Evolutionary conservation across 2,329 filamentous ascomycete genomes (phyloP), one percentile per base, ranked within the genome.

Genomic region (Trichophyton rubrum): DNA sequence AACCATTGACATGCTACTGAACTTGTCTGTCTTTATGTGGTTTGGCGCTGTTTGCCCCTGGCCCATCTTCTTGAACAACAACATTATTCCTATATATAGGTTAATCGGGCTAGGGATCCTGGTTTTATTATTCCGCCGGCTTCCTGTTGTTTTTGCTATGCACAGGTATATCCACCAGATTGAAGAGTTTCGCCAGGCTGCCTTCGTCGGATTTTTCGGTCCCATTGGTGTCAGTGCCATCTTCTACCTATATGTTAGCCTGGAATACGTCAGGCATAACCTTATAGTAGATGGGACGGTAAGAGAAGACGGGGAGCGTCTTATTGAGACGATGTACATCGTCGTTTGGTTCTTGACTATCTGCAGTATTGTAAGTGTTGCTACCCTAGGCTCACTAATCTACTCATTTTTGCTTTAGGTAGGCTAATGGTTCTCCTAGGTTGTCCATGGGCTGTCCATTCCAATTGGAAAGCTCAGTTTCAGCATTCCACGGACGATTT

Each of bases 1-100:
- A 0, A 96, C 90, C 0, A 88, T 96, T 53, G 90, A 96, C 71
- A 95, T 96, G 90, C 79, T 96, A 1, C 85, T 96, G 61, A 96
- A 96, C 69, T 83, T 95, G 2, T 79, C 85, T 17, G 82, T 96
- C 43, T 96, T 96, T 71, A 83, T 95, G 73, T 96, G 90, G 90
- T 92, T 88, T 67, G 90, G 90, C 2, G 89, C 89, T 0, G 83
- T 91, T 9, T 89, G 87, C 62, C 91, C 91, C 0, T 96, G 91
- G 91, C 71, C 77, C 3, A 77, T 75, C 27, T 95, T 96, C 65
- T 73, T 79, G 0, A 66, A 79, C 66, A 92, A 88, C 70, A 70
- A 76, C 7, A 80, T 93, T 15, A 85, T 95, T 27, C 83, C 89
- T 0, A 78, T 91, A 24, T 85, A 86, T 66, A 85, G 89, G 0